A percentile compares a stretch with the other conserved stretches of the same genome.
These are phyloP conservation scores for Xylaria sp. DNA, from an alignment of 2,329 filamentous ascomycete species.

Conservation along the genomic window DNA sequence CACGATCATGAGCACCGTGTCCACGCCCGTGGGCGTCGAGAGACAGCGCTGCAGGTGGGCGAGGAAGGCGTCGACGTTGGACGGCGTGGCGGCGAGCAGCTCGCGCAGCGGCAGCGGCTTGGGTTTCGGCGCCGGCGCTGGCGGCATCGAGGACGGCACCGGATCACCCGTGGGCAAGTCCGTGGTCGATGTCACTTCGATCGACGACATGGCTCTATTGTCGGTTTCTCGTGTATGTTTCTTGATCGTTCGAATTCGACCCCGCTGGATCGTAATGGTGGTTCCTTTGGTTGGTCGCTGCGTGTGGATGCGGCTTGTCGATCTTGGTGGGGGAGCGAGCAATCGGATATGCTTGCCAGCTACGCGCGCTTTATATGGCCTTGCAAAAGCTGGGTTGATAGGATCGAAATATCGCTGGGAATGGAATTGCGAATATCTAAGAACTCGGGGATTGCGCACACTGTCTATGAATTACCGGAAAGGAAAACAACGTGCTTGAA, in stretches of 20 bases:
- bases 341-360: background rate
- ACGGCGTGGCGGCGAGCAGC: constrained; percentile 45
- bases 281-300: background rate
- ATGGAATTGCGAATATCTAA: too few species aligned
- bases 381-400: constrained; percentile 7
- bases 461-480: too few species aligned
- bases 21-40: constrained; percentile 70
- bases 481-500: background rate
- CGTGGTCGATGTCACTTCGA: constrained; percentile 37
- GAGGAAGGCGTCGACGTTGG: constrained; percentile 58
- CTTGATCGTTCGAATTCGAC: background rate
- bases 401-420: background rate
- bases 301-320: background rate
- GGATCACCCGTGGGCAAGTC: constrained; percentile 47
- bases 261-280: background rate
- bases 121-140: constrained; percentile 32
- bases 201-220: constrained; percentile 30
- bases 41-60: constrained; percentile 66
- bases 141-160: constrained; percentile 39
- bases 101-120: constrained; percentile 36
- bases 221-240: background rate
- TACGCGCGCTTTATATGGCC: background rate
- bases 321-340: constrained; percentile 13
- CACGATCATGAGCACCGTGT: constrained; percentile 70
- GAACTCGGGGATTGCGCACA: too few species aligned